A percentile compares a stretch with the other conserved stretches of the same genome.
phyloP scores from a whole-genome alignment of 306 rosid species.

The Pterocarpus santalinus region DNA sequence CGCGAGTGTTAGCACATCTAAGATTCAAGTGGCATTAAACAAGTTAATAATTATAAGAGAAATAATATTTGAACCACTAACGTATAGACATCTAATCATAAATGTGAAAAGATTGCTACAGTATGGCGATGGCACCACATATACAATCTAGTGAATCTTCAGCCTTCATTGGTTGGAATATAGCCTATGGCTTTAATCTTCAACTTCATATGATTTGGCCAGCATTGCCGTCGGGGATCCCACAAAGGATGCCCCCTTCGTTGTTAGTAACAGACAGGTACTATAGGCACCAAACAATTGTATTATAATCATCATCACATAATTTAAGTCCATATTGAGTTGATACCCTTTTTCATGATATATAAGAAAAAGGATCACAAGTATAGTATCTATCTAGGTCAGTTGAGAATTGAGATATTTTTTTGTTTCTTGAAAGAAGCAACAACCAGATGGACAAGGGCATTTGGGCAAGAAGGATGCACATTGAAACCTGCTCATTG shows the following conservation, averaged over 20 bases:
- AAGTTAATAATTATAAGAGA: not conserved
- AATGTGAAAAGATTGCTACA: not conserved
- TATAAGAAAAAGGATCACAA: not conserved
- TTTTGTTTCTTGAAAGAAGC: conserved; percentile 42
- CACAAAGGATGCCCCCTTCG: conserved; percentile 30
- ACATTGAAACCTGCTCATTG: conserved; percentile 8
- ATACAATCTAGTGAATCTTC: not conserved
- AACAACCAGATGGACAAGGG: conserved; percentile 47
- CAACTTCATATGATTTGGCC: conserved; percentile 32
- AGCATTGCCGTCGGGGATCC: conserved; percentile 48
- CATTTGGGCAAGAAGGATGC: not conserved
- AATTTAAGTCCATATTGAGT: conserved; percentile 11
- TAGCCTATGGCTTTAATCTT: conserved; percentile 28
- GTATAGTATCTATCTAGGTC: not conserved
- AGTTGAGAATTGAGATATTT: not conserved
- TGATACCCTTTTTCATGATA: not conserved
- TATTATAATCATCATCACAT: conserved; percentile 30
- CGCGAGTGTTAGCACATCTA: not conserved
- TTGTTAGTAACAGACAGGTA: not conserved
- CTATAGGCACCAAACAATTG: not conserved
- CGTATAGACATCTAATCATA: not conserved
- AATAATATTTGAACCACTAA: too few relatives aligned
- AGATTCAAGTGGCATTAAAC: conserved; percentile 29
- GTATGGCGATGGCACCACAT: conserved; percentile 29
- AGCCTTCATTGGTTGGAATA: conserved; percentile 29